Base-by-base conservation (phyloP, 1,284 basidiomycete genomes). In the Ganoderma sp. region DNA sequence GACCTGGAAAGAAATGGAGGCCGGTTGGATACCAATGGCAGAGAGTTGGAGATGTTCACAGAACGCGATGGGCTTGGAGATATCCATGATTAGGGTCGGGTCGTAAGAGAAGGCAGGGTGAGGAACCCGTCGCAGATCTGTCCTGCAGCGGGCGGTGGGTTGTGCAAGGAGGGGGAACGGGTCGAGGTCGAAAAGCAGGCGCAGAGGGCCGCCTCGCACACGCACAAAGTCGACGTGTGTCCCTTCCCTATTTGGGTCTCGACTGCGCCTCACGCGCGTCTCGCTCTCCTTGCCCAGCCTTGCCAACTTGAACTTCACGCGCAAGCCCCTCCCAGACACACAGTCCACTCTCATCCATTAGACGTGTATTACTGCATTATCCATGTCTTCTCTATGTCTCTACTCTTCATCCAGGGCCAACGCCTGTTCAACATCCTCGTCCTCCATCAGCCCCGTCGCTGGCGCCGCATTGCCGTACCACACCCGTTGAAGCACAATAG, bases 1-100 rank as follows among this genome's bases (percentile, higher is more conserved):
- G 76, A 92, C 93, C 89, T 98, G 96, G 84, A 99, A 99, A 45
- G 95, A 96, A 79, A 99, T 99, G 72, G 95, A 97, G 71, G 94
- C 91, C 64, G 97, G 96, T 81, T 99, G 96, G 74, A 99, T 89
- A 75, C 97, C 97, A 74, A 99, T 85, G 79, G 95, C 96, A 42
- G 97, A 97, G 78, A 99, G 93, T 85, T 99, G 95, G 42, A 95
- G 83, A 78, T 94, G 93, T 80, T 95, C 93, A 83, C 90, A 92
- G 73, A 75, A 77, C 67, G 75, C 70, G 71, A 75, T 76, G 61
- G 75, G 75, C 67, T 76, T 76, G 25, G 75, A 76, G 62, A 76
- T 75, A 72, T 76, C 75, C 75, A 76, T 74, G 67, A 62, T 62
- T 41, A 43, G 61, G 54, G 52, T 61, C 48, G 63, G 67, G 68